Conservation (phyloP, 225 moss, liverwort and hornwort species). For the Marchantia polymorpha region DNA sequence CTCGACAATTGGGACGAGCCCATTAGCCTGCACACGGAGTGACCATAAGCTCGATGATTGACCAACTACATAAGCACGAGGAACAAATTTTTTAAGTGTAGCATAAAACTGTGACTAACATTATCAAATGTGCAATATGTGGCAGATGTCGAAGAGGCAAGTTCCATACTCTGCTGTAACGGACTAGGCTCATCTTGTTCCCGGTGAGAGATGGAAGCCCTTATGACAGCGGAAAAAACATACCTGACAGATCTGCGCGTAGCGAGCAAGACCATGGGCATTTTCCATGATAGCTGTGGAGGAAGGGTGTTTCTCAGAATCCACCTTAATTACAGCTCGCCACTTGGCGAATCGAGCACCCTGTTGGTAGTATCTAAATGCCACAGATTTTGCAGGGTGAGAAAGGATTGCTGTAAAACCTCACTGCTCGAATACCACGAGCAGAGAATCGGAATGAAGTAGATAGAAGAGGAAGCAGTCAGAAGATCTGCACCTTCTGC, state of each 20-base stretch:
- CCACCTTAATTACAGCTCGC: constrained; percentile 88
- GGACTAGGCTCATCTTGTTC: too few species aligned
- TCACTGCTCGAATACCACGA: background rate
- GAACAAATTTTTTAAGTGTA: too few species aligned
- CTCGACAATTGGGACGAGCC: constrained; percentile 96
- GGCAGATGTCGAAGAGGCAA: too few species aligned
- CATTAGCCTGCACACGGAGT: constrained; percentile 61
- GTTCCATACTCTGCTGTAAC: too few species aligned
- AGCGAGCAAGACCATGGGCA: constrained; percentile 90
- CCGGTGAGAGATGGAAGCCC: too few species aligned
- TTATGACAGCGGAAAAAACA: background rate
- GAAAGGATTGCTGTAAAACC: background rate
- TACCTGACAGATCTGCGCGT: constrained; percentile 96
- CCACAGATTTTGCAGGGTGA: background rate
- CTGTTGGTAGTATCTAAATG: constrained; percentile 81
- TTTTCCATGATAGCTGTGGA: constrained; percentile 91
- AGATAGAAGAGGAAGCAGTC: background rate
- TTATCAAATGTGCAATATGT: too few species aligned
- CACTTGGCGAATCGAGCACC: constrained; percentile 99
- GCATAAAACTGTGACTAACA: too few species aligned
- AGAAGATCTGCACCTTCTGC: constrained; percentile 50
- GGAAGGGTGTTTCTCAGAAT: constrained; percentile 74
- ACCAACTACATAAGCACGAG: too few species aligned
- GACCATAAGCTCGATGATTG: too few species aligned
- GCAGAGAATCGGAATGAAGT: background rate